These are phyloP conservation scores for Hibiscus trionum DNA, from an alignment of 345 rosid species.

Conservation along the genomic window DNA sequence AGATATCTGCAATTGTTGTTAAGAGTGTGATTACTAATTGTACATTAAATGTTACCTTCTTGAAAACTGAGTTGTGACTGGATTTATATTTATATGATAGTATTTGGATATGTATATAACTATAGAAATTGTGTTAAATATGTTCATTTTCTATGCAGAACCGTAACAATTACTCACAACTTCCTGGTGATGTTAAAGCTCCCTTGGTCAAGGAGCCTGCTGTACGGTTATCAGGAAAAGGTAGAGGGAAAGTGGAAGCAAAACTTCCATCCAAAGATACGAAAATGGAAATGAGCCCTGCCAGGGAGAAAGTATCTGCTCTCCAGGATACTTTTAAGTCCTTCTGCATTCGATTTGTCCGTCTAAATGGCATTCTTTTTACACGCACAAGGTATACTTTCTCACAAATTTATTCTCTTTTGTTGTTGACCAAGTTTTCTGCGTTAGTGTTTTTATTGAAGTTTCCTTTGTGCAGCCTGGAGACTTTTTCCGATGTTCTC, in stretches of 20 bases:
- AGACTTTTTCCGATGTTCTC: slow-evolving; percentile 80
- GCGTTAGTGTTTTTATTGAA: neutral
- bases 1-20: neutral
- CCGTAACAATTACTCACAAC: slow-evolving; percentile 60
- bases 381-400: slow-evolving; percentile 76
- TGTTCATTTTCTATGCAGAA: slow-evolving; percentile 34
- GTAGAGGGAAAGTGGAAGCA: slow-evolving; percentile 56
- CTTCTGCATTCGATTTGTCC: slow-evolving; percentile 75
- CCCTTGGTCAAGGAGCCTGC: slow-evolving; percentile 37
- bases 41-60: neutral
- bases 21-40: neutral
- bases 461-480: slow-evolving; percentile 52
- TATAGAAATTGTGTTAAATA: neutral
- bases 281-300: slow-evolving; percentile 32
- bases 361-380: slow-evolving; percentile 85
- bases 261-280: slow-evolving; percentile 41
- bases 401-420: neutral
- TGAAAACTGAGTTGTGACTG: neutral
- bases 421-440: slow-evolving; percentile 1
- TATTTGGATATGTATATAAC: neutral
- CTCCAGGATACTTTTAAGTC: slow-evolving; percentile 44
- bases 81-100: neutral
- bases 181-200: slow-evolving; percentile 38
- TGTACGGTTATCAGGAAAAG: slow-evolving; percentile 34
- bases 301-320: slow-evolving; percentile 39